Conservation (phyloP, 2,329 filamentous ascomycete species). For the Fusarium abutilonis region DNA sequence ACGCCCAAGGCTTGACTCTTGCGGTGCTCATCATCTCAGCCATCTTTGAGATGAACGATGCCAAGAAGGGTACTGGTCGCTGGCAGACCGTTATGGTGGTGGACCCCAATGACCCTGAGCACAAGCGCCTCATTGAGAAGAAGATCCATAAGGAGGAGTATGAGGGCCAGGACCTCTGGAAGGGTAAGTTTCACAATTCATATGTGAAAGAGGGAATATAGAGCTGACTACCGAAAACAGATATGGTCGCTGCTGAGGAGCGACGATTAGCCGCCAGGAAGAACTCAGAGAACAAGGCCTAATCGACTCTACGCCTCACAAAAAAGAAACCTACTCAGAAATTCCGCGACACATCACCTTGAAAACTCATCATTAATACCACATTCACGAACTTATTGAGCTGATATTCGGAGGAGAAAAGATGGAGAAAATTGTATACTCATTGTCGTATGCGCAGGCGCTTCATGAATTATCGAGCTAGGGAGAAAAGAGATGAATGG, state of each 20-base stretch:
- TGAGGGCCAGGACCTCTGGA: slow-evolving; percentile 92
- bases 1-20: slow-evolving; percentile 89
- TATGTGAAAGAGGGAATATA: not conserved
- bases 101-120: slow-evolving; percentile 83
- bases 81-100: slow-evolving; percentile 87
- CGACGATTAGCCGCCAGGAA: slow-evolving; percentile 60
- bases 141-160: slow-evolving; percentile 87
- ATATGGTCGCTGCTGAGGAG: slow-evolving; percentile 87
- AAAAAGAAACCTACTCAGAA: not conserved
- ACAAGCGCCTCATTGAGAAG: slow-evolving; percentile 87
- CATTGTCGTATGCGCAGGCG: slow-evolving; percentile 3
- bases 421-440: slow-evolving; percentile 12
- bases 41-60: slow-evolving; percentile 82
- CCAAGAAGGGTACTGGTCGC: slow-evolving; percentile 76
- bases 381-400: not conserved
- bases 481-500: not conserved
- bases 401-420: slow-evolving; percentile 6
- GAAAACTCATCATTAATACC: slow-evolving; percentile 26
- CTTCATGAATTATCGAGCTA: slow-evolving; percentile 6
- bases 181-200: slow-evolving; percentile 62
- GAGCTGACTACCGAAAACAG: slow-evolving; percentile 52
- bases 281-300: slow-evolving; percentile 40
- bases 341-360: slow-evolving; percentile 2
- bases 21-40: slow-evolving; percentile 85
- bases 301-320: slow-evolving; percentile 4